phyloP scores from a whole-genome alignment of 2,329 filamentous ascomycete genomes.

The Cyphellophora attinorum region DNA sequence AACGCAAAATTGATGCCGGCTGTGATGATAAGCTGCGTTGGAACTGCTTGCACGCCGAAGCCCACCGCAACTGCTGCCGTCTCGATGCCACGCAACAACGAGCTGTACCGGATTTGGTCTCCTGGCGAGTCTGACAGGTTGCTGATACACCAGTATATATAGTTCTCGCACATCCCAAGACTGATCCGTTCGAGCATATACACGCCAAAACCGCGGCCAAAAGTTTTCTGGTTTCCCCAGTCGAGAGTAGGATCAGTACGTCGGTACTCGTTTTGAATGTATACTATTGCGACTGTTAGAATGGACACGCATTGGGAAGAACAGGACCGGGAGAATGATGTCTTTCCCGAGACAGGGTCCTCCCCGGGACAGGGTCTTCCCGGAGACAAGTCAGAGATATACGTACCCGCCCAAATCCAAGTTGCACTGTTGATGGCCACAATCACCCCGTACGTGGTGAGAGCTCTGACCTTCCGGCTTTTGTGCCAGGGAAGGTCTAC shows the following conservation, averaged over 20 bases:
- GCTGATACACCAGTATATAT: constrained; percentile 39
- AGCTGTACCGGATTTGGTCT: constrained; percentile 36
- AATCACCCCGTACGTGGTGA: constrained; percentile 31
- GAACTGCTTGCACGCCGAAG: constrained; percentile 36
- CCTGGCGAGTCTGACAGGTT: constrained; percentile 35
- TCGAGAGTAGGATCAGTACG: constrained; percentile 33
- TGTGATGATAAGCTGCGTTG: constrained; percentile 33
- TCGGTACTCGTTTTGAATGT: constrained; percentile 38
- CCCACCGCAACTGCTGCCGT: constrained; percentile 32
- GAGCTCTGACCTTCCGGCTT: constrained; percentile 30
- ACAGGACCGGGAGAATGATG: no score
- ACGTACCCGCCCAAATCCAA: constrained; percentile 41
- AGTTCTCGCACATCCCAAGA: constrained; percentile 33
- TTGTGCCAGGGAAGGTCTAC: constrained; percentile 31
- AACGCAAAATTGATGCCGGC: constrained; percentile 34
- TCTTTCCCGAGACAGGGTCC: no score
- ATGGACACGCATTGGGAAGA: no score
- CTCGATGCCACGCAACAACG: constrained; percentile 33
- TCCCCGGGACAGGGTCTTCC: no score
- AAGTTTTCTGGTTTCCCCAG: constrained; percentile 30
- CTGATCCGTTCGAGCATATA: constrained; percentile 33
- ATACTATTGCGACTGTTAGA: no score
- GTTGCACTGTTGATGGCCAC: constrained; percentile 33
- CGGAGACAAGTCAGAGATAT: no score
- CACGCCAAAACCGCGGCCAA: constrained; percentile 34